These are phyloP conservation scores for Vigna trinervia DNA, from an alignment of 306 rosid species.

Conservation along the genomic window DNA sequence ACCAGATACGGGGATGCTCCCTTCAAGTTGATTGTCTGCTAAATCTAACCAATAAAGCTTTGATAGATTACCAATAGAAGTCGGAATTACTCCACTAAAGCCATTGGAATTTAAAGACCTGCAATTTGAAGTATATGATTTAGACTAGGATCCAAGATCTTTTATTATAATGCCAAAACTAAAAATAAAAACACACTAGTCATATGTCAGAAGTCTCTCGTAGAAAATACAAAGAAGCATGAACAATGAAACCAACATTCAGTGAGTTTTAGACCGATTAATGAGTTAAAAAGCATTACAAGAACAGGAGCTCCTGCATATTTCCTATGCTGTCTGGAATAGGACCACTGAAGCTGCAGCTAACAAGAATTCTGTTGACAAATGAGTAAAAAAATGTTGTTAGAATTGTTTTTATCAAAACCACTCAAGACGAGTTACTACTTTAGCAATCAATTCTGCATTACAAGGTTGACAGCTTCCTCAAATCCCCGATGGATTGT, in stretches of 20 bases:
- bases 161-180: neutral
- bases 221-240: neutral
- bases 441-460: constrained; percentile 27
- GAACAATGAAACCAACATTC: neutral
- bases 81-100: constrained; percentile 44
- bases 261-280: constrained; percentile 3
- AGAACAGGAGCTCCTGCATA: constrained; percentile 50
- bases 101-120: constrained; percentile 51
- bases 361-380: constrained; percentile 61
- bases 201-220: neutral
- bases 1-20: constrained; percentile 46
- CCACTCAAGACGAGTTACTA: neutral
- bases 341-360: constrained; percentile 63
- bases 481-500: constrained; percentile 49
- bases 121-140: constrained; percentile 36
- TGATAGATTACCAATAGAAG: constrained; percentile 46
- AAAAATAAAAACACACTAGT: neutral
- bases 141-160: constrained; percentile 12
- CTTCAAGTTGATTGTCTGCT: constrained; percentile 48
- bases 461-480: constrained; percentile 51
- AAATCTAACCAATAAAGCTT: constrained; percentile 50
- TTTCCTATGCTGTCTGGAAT: constrained; percentile 66
- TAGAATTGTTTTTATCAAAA: constrained; percentile 28
- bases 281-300: constrained; percentile 50
- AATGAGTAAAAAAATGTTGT: constrained; percentile 25